Conservation (phyloP, 2,329 filamentous ascomycete genomes). For the Metarhizium robertsii region DNA sequence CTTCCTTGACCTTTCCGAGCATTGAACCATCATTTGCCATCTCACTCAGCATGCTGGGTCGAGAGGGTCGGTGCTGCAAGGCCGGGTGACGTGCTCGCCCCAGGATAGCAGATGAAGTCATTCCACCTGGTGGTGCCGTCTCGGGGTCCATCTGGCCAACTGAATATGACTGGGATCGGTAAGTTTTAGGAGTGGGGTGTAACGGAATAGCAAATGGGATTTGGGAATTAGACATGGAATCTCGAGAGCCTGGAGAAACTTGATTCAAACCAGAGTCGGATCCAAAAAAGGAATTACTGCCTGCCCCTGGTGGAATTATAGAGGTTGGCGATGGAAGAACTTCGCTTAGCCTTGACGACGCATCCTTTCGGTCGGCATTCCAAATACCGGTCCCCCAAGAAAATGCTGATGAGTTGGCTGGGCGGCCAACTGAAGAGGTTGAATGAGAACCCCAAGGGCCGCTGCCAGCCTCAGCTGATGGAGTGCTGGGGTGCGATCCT, state of each 20-base stretch:
- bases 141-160: slow-evolving; percentile 82
- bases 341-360: slow-evolving; percentile 63
- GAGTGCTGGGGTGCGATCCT: slow-evolving; percentile 72
- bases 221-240: slow-evolving; percentile 48
- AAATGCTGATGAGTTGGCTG: slow-evolving; percentile 34
- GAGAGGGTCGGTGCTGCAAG: slow-evolving; percentile 72
- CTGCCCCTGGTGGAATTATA: slow-evolving; percentile 36
- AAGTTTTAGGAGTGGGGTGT: slow-evolving; percentile 84
- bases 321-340: slow-evolving; percentile 69
- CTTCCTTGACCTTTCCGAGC: slow-evolving; percentile 61
- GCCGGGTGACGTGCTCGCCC: slow-evolving; percentile 53
- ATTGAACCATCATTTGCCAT: slow-evolving; percentile 55
- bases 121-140: slow-evolving; percentile 27
- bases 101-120: slow-evolving; percentile 38
- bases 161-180: slow-evolving; percentile 93
- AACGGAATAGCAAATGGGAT: slow-evolving; percentile 83
- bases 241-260: slow-evolving; percentile 41
- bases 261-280: slow-evolving; percentile 36
- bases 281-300: slow-evolving; percentile 37
- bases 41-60: slow-evolving; percentile 66
- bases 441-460: slow-evolving; percentile 47
- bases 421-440: slow-evolving; percentile 37
- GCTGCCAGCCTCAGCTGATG: slow-evolving; percentile 52
- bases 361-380: slow-evolving; percentile 71
- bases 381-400: slow-evolving; percentile 76